Percentiles rank a stretch among this genome's conserved stretches.
Evolutionary conservation across 805 yeast species (phyloP).

Genomic region (Ogataea siamensis): DNA sequence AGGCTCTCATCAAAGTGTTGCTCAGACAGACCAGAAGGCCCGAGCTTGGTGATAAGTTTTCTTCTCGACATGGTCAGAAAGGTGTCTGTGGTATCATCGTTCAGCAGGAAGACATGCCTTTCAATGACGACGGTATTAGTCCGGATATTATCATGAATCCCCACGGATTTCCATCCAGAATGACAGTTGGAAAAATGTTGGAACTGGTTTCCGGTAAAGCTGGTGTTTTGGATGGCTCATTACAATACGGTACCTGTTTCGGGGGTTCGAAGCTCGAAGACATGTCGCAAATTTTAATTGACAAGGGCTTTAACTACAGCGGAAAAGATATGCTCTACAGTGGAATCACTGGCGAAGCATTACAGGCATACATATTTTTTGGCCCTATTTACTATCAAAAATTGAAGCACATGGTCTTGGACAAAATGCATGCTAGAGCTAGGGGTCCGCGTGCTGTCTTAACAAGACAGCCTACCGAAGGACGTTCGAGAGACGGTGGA

Average conservation of each 20-base stretch:
- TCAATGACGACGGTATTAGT: constrained; percentile 83
- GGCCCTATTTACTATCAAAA: constrained; percentile 98
- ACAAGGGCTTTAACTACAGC: constrained; percentile 88
- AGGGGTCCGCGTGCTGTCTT: constrained; percentile 98
- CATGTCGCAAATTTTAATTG: constrained; percentile 86
- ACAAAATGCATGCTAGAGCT: constrained; percentile 99
- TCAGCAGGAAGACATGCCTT: constrained; percentile 95
- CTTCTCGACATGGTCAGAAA: constrained; percentile 97
- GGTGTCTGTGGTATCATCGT: constrained; percentile 99
- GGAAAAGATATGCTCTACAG: constrained; percentile 98
- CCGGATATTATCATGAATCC: constrained; percentile 99
- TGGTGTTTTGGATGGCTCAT: constrained; percentile 86
- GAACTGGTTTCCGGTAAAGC: constrained; percentile 96
- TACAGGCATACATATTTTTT: constrained; percentile 96
- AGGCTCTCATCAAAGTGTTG: constrained; percentile 87
- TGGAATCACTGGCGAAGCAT: constrained; percentile 95
- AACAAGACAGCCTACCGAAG: constrained; percentile 98
- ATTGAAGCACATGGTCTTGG: constrained; percentile 97
- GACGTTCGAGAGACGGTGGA: constrained; percentile 99
- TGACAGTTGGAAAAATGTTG: constrained; percentile 99
- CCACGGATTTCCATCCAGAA: constrained; percentile 99
- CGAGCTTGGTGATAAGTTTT: constrained; percentile 94
- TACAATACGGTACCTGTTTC: constrained; percentile 97
- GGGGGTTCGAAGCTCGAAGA: constrained; percentile 97
- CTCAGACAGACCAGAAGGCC: constrained; percentile 96